A percentile compares a stretch with the other conserved stretches of the same genome.
phyloP scores from a whole-genome alignment of 257 asterid species.

The Cinchona pubescens region DNA sequence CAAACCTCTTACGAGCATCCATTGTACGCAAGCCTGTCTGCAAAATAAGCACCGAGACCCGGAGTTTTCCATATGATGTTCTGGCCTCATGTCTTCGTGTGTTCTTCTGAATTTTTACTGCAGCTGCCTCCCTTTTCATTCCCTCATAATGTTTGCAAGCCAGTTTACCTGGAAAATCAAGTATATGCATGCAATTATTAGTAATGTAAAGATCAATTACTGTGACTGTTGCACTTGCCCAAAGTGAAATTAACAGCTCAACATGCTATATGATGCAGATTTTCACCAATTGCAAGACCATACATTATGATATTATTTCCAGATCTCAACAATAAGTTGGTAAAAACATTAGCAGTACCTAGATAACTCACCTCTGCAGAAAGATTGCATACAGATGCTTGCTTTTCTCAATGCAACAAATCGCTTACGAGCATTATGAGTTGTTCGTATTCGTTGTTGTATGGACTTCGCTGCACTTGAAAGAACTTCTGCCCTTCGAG shows the following conservation, averaged over 20 bases:
- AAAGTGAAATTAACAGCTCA: constrained; percentile 4
- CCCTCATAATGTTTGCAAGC: constrained; percentile 55
- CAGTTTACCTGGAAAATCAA: constrained; percentile 65
- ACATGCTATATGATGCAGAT: neutral
- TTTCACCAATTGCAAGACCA: neutral
- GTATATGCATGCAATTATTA: constrained; percentile 2
- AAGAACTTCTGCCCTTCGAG: constrained; percentile 92
- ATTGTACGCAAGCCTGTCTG: constrained; percentile 78
- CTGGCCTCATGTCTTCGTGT: constrained; percentile 58
- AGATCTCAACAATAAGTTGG: neutral
- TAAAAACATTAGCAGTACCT: constrained; percentile 6
- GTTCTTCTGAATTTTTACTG: constrained; percentile 63
- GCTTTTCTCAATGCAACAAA: constrained; percentile 63
- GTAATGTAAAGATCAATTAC: neutral
- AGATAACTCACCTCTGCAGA: constrained; percentile 69
- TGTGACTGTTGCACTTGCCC: neutral
- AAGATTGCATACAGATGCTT: constrained; percentile 68
- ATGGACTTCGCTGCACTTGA: constrained; percentile 73
- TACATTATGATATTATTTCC: constrained; percentile 1
- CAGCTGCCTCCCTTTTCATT: constrained; percentile 81
- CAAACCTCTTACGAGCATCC: constrained; percentile 62
- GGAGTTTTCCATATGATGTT: constrained; percentile 53
- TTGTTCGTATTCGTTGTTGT: constrained; percentile 75
- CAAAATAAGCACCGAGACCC: constrained; percentile 57
- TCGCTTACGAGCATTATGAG: constrained; percentile 73